Percentiles rank a stretch among this genome's conserved stretches.
Evolutionary conservation across 1,284 basidiomycete genomes (phyloP).

Genomic region (Rhodotorula sp.): DNA sequence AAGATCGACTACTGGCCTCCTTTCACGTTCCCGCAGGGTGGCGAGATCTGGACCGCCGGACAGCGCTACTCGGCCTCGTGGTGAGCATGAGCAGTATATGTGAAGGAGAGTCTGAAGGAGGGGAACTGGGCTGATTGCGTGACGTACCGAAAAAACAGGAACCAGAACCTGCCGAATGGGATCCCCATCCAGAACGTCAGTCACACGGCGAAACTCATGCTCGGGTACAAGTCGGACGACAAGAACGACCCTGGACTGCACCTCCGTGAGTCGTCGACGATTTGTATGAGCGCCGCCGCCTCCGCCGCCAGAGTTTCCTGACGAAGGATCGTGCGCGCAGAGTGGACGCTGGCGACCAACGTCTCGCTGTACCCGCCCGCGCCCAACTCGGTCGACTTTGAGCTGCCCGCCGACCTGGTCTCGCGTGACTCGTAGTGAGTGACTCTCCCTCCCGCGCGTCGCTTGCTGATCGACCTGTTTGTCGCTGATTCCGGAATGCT

Average conservation of each 20-base stretch:
- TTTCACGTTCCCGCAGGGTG: slow-evolving; percentile 21
- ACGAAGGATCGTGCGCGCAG: not conserved
- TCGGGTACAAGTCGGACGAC: slow-evolving; percentile 23
- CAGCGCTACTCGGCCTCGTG: slow-evolving; percentile 13
- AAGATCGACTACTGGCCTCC: slow-evolving; percentile 32
- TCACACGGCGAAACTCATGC: slow-evolving; percentile 19
- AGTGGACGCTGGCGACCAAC: slow-evolving; percentile 16
- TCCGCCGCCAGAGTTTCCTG: too few relatives aligned
- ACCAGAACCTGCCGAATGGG: slow-evolving; percentile 13
- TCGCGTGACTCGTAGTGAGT: slow-evolving; percentile 21
- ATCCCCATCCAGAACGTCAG: slow-evolving; percentile 9
- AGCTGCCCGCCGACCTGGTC: slow-evolving; percentile 11
- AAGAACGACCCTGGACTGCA: slow-evolving; percentile 10
- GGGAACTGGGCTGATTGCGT: not conserved
- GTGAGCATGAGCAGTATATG: not conserved
- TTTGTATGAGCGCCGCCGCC: too few relatives aligned
- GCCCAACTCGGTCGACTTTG: slow-evolving; percentile 13
- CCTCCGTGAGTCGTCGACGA: slow-evolving; percentile 10
- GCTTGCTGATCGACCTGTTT: not conserved
- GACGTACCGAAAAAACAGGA: not conserved
- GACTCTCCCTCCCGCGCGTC: too few relatives aligned
- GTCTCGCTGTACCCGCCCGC: slow-evolving; percentile 12
- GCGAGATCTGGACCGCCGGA: slow-evolving; percentile 27
- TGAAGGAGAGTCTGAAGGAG: not conserved
- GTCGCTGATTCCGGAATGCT: not conserved